Conservation (phyloP, 441 rosid species). For the Populus trichocarpa region DNA sequence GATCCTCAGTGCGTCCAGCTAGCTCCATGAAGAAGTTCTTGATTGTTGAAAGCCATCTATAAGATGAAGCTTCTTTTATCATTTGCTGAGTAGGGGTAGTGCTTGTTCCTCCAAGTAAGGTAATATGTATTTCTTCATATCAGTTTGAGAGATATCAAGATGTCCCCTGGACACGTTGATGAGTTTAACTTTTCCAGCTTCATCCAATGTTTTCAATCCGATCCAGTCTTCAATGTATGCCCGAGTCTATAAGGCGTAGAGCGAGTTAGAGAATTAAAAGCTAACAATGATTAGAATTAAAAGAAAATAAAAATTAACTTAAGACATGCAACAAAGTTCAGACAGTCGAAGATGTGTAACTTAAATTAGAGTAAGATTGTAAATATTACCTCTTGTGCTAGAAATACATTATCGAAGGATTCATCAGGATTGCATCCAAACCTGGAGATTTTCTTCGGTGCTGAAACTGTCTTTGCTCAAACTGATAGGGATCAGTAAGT, state of each 20-base stretch:
- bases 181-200: slow-evolving; percentile 72
- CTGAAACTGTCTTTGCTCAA: slow-evolving; percentile 62
- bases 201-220: slow-evolving; percentile 70
- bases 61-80: slow-evolving; percentile 24
- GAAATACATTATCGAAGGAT: slow-evolving; percentile 43
- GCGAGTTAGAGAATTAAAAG: neutral
- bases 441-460: slow-evolving; percentile 84
- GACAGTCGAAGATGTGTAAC: neutral
- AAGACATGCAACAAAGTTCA: neutral
- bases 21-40: slow-evolving; percentile 29
- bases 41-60: slow-evolving; percentile 36
- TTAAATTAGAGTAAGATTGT: too few relatives aligned
- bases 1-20: slow-evolving; percentile 29
- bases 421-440: slow-evolving; percentile 86
- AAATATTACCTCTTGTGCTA: slow-evolving; percentile 47
- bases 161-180: slow-evolving; percentile 62
- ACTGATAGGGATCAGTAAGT: slow-evolving; percentile 41
- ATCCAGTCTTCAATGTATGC: slow-evolving; percentile 84
- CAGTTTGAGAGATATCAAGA: slow-evolving; percentile 43
- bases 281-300: neutral
- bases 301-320: neutral
- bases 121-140: slow-evolving; percentile 59
- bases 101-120: slow-evolving; percentile 59
- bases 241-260: slow-evolving; percentile 42
- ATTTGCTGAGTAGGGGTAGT: slow-evolving; percentile 17